Conservation (phyloP, 2,329 filamentous ascomycete species). For the Helicocarpus griseus region DNA sequence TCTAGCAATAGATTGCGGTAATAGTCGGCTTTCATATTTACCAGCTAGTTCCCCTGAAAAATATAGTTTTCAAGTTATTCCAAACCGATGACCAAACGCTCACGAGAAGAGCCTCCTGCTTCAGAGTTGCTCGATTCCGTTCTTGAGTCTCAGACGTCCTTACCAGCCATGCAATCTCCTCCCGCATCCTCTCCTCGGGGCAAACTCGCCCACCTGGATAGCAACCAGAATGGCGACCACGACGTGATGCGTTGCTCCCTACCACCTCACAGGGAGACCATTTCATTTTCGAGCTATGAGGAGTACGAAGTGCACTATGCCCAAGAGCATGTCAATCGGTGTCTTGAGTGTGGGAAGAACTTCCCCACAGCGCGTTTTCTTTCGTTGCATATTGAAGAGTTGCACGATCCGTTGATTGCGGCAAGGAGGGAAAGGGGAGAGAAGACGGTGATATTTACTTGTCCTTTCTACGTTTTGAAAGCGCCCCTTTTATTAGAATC, state of each 20-base stretch:
- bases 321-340: constrained; percentile 73
- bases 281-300: constrained; percentile 63
- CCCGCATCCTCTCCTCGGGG: constrained; percentile 19
- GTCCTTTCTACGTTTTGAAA: neutral
- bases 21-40: neutral
- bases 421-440: constrained; percentile 69
- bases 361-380: constrained; percentile 78
- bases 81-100: constrained; percentile 51
- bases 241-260: constrained; percentile 67
- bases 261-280: constrained; percentile 62
- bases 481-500: neutral
- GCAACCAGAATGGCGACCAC: constrained; percentile 12
- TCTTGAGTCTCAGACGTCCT: constrained; percentile 34
- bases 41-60: neutral
- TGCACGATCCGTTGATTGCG: constrained; percentile 71
- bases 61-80: neutral
- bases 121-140: neutral
- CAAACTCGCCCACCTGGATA: constrained; percentile 57
- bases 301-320: constrained; percentile 84
- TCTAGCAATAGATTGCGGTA: neutral
- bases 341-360: constrained; percentile 73
- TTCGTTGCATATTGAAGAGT: constrained; percentile 77
- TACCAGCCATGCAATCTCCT: constrained; percentile 10
- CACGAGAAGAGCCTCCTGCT: constrained; percentile 34
- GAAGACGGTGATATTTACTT: constrained; percentile 53